Evolutionary conservation across 768 basidiomycete species (phyloP).

Genomic region (Tulasnella sp.): DNA sequence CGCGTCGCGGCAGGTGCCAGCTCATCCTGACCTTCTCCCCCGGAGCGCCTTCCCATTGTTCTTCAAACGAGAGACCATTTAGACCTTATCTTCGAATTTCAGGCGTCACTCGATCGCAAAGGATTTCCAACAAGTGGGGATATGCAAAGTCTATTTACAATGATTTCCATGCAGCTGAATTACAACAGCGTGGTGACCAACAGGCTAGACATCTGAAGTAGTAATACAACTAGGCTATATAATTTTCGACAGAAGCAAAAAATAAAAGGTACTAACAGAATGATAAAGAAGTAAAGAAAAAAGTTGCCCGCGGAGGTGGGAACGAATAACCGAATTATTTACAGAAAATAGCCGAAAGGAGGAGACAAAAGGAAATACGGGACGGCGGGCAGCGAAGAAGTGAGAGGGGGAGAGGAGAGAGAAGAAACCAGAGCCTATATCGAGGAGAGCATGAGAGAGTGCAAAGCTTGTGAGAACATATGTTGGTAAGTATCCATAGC

Average conservation of each 20-base stretch:
- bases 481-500: neutral
- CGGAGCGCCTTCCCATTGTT: neutral
- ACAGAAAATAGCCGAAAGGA: neutral
- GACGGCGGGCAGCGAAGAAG: neutral
- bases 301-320: slow-evolving; percentile 5
- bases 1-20: neutral
- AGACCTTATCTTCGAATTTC: neutral
- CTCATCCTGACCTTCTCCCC: neutral
- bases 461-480: neutral
- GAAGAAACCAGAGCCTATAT: neutral
- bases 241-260: neutral
- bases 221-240: slow-evolving; percentile 6
- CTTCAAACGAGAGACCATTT: neutral
- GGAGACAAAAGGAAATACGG: neutral
- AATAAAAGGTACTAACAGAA: slow-evolving; percentile 1
- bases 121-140: neutral
- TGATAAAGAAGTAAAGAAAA: neutral
- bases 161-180: slow-evolving; percentile 6
- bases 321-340: neutral
- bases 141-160: slow-evolving; percentile 12
- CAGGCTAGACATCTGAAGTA: neutral
- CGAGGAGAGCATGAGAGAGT: neutral
- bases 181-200: slow-evolving; percentile 9
- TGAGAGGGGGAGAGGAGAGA: neutral
- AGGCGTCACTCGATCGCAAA: neutral